These are phyloP conservation scores for Penicillium sp. DNA, from an alignment of 2,329 filamentous ascomycete genomes.

Conservation along the genomic window DNA sequence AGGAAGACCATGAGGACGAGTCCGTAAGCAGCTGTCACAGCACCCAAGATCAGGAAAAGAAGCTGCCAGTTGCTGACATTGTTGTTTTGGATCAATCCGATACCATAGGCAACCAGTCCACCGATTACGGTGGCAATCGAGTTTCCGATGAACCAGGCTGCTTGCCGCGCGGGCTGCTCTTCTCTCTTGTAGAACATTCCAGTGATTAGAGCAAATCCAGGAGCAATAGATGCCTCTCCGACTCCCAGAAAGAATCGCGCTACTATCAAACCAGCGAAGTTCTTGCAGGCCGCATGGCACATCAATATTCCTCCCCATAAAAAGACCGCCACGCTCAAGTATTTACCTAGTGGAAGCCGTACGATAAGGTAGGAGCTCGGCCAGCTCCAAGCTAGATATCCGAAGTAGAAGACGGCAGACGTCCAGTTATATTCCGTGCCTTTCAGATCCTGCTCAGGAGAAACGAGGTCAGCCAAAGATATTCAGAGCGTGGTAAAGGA, in stretches of 20 bases:
- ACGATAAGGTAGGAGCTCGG: slow-evolving; percentile 41
- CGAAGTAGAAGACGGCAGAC: slow-evolving; percentile 36
- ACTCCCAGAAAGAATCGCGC: slow-evolving; percentile 40
- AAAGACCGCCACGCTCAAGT: slow-evolving; percentile 25
- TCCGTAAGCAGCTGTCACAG: slow-evolving; percentile 28
- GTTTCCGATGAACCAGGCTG: slow-evolving; percentile 37
- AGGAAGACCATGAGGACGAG: slow-evolving; percentile 20
- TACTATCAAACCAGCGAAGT: slow-evolving; percentile 37
- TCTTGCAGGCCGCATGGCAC: slow-evolving; percentile 32
- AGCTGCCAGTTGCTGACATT: slow-evolving; percentile 29
- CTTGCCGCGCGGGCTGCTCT: slow-evolving; percentile 35
- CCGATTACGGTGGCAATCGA: slow-evolving; percentile 32
- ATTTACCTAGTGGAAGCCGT: slow-evolving; percentile 34
- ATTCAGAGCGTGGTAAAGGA: not conserved
- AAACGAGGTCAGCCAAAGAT: slow-evolving; percentile 1
- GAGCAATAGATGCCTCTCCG: slow-evolving; percentile 30
- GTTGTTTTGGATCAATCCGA: slow-evolving; percentile 22
- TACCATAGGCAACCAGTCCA: slow-evolving; percentile 31
- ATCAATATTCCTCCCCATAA: slow-evolving; percentile 35
- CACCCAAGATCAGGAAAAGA: slow-evolving; percentile 33
- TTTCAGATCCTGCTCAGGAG: slow-evolving; percentile 21
- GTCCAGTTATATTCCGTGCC: slow-evolving; percentile 33
- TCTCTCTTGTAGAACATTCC: slow-evolving; percentile 37
- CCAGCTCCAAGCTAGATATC: slow-evolving; percentile 40
- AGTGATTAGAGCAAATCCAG: slow-evolving; percentile 39